Evolutionary conservation across 805 yeast genomes (phyloP), one percentile per base, ranked within the genome.

Genomic region (Saturnispora dispora): DNA sequence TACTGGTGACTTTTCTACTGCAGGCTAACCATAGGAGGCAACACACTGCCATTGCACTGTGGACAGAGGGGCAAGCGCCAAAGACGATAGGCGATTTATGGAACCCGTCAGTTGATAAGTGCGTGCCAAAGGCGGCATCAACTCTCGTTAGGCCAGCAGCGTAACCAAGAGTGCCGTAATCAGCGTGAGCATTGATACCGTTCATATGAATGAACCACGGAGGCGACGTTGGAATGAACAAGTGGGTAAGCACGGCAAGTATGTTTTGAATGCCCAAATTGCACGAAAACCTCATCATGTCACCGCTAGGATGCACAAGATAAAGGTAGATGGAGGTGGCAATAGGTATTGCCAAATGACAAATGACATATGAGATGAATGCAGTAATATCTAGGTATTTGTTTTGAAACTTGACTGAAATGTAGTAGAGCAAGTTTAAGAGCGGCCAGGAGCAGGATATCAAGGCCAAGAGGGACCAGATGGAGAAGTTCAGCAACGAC

Each of bases 41-140:
- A 35, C 74, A 60, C 32, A 78, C 74, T 0, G 86, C 85, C 78
- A 81, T 80, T 22, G 87, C 83, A 3, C 81, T 74, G 61, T 82
- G 88, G 45, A 81, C 62, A 1, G 85, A 83, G 8, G 93, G 83
- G 58, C 78, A 71, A 1, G 97, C 97, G 27, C 85, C 88, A 69
- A 83, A 83, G 32, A 81, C 87, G 46, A 81, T 81, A 4, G 88
- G 88, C 7, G 80, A 72, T 58, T 75, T 74, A 62, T 81, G 85
- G 71, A 82, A 82, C 2, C 86, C 85, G 15, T 76, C 69, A 1
- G 82, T 71, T 57, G 78, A 76, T 52, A 82, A 56, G 60, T 79
- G 82, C 0, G 83, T 78, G 1, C 85, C 85, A 57, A 82, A 60
- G 23, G 81, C 82, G 28, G 75, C 65, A 60, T 82, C 87, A n/a